Base-by-base conservation (phyloP, 2,329 filamentous ascomycete species). In the Aureobasidium vineae region DNA sequence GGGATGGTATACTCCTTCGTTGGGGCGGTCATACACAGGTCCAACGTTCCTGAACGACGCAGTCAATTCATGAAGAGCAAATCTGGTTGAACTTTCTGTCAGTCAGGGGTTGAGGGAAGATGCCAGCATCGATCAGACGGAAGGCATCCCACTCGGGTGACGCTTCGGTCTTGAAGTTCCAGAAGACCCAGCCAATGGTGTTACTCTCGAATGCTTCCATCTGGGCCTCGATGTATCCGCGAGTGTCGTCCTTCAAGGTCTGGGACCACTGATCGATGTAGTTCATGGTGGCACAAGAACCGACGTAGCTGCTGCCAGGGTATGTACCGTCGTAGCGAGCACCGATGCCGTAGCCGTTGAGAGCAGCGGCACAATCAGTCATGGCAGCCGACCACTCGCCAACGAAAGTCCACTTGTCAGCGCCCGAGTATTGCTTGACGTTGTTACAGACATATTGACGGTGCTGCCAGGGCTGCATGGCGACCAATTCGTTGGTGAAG, bases 361-460 rank as follows among this genome's bases (percentile, higher is more conserved):
- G 77, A 49, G 77, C 79, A 38, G 75, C 75, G 13, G 84, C 82
- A 70, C 84, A 85, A 72, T 86, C 84, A 2, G 88, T 90, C 81
- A 89, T 83, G 16, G 87, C 88, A 26, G 82, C 87, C 1, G 84
- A 85, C 87, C 88, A 90, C 74, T 90, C 88, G 49, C 88, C 88
- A 5, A 88, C 83, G 65, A 90, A 79, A n/a, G 84, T 83, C 82
- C 85, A 88, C 75, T 90, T 89, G 74, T 90, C 86, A 5, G 80
- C 79, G 38, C 80, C 78, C 7, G 76, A 74, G 67, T 85, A 86
- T 8, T 76, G 72, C 2, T 75, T 73, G 2, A 80, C 81, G 70
- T 84, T 82, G 63, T 79, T 80, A 77, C 87, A 90, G 61, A 84
- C 86, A 33, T 78, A 76, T 66, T 82, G 76, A 43, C 84, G 77